Evolutionary conservation across 164 flowering plant genomes (phyloP).

Genomic region (Vitis labrusca): DNA sequence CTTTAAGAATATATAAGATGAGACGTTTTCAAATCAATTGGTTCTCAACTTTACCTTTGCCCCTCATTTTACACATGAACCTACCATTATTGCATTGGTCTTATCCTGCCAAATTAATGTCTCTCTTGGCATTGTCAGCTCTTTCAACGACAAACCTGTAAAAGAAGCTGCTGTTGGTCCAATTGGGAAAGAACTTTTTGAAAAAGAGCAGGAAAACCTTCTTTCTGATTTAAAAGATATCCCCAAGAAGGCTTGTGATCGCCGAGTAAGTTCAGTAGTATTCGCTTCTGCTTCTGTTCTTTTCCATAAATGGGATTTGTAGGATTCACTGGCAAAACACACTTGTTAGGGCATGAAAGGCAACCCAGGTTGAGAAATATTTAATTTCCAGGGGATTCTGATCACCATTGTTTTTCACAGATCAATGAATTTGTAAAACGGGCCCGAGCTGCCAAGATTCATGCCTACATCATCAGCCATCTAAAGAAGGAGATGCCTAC

Average conservation of each 20-base stretch:
- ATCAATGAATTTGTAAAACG: conserved; percentile 97
- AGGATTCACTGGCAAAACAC: not conserved
- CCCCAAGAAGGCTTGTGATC: conserved; percentile 97
- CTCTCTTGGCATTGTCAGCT: conserved; percentile 45
- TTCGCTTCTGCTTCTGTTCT: not conserved
- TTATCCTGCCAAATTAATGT: not conserved
- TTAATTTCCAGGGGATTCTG: not conserved
- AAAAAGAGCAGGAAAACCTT: conserved; percentile 91
- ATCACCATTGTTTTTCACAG: conserved; percentile 34
- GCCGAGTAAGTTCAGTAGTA: conserved; percentile 57
- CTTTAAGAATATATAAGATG: no score
- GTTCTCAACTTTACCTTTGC: not conserved
- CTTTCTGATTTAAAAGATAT: conserved; percentile 87
- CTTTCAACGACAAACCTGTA: conserved; percentile 94
- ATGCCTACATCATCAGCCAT: conserved; percentile 92
- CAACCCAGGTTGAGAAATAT: no score
- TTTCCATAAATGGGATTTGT: not conserved
- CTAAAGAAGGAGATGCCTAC: conserved; percentile 96
- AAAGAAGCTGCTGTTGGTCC: conserved; percentile 75
- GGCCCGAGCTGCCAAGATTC: conserved; percentile 97
- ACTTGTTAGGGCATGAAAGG: not conserved
- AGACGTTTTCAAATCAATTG: no score
- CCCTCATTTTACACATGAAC: not conserved
- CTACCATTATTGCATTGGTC: not conserved
- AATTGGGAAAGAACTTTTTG: conserved; percentile 80